Evolutionary conservation across 345 rosid species (phyloP).

Genomic region (Brassica rapa): DNA sequence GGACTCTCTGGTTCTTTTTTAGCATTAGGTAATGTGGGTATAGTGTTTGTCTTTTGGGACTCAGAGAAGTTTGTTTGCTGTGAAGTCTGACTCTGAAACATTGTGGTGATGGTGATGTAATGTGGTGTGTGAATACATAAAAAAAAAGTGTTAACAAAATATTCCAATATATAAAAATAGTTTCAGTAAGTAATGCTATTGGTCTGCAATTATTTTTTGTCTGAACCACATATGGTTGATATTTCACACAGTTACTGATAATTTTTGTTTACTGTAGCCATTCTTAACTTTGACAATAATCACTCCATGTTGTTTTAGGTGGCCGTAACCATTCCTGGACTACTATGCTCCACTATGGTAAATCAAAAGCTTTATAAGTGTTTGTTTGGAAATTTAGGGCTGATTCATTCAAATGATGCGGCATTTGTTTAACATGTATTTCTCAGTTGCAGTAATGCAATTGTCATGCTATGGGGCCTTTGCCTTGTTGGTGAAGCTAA

Average conservation of each 20-base stretch:
- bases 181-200: slow-evolving; percentile 35
- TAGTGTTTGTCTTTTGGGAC: slow-evolving; percentile 54
- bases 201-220: background rate
- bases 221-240: slow-evolving; percentile 56
- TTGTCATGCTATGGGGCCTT: slow-evolving; percentile 77
- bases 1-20: background rate
- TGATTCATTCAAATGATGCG: background rate
- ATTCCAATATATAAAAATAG: slow-evolving; percentile 47
- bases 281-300: background rate
- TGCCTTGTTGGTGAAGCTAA: slow-evolving; percentile 66
- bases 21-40: slow-evolving; percentile 47
- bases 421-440: slow-evolving; percentile 62
- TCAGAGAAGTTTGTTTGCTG: slow-evolving; percentile 48
- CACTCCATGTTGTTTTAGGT: slow-evolving; percentile 52
- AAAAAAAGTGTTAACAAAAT: slow-evolving; percentile 58
- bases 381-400: background rate
- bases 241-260: background rate
- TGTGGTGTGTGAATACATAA: slow-evolving; percentile 73
- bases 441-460: slow-evolving; percentile 77
- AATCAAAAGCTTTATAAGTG: slow-evolving; percentile 9
- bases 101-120: slow-evolving; percentile 54
- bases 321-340: slow-evolving; percentile 98
- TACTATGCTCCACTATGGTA: slow-evolving; percentile 84
- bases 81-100: slow-evolving; percentile 48
- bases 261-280: background rate